Evolutionary conservation across 2,329 filamentous ascomycete genomes (phyloP).

Genomic region (Ophiosphaerella narmari): DNA sequence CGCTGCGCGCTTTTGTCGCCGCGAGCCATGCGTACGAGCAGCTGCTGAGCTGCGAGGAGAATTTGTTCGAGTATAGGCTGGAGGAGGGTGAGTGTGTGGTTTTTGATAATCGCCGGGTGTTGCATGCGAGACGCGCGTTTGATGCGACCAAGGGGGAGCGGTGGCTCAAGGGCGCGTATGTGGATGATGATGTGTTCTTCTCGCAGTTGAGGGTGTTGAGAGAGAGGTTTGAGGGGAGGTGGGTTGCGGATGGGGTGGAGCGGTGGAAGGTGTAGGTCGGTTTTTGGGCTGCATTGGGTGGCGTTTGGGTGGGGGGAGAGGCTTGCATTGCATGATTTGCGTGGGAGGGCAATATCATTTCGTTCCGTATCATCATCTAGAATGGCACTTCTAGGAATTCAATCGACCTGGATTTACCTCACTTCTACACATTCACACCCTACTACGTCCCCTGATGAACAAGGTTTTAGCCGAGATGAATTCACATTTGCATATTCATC

Average conservation of each 20-base stretch:
- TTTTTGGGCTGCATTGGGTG: too few species aligned
- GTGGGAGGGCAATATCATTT: too few species aligned
- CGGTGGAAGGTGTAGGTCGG: slow-evolving; percentile 18
- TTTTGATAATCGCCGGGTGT: slow-evolving; percentile 86
- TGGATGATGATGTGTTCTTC: slow-evolving; percentile 68
- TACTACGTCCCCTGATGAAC: too few species aligned
- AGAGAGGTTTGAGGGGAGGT: slow-evolving; percentile 39
- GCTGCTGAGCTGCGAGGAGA: slow-evolving; percentile 61
- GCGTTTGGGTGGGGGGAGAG: too few species aligned
- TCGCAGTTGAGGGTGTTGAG: slow-evolving; percentile 53
- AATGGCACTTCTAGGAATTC: too few species aligned
- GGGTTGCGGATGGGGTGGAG: slow-evolving; percentile 42
- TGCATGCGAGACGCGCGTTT: slow-evolving; percentile 83
- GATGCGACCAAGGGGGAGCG: slow-evolving; percentile 68
- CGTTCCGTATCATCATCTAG: too few species aligned
- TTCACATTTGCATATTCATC: too few species aligned
- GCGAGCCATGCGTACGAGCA: slow-evolving; percentile 62
- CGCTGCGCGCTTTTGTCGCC: slow-evolving; percentile 36
- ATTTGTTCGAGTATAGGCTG: slow-evolving; percentile 73
- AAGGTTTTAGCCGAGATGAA: too few species aligned
- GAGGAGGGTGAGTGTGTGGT: slow-evolving; percentile 84
- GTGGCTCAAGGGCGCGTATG: slow-evolving; percentile 86
- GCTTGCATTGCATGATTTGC: too few species aligned
- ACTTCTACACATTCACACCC: too few species aligned
- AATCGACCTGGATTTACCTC: too few species aligned